Base-by-base conservation (phyloP, 495 filamentous ascomycete genomes). In the Trichoderma gamsii region DNA sequence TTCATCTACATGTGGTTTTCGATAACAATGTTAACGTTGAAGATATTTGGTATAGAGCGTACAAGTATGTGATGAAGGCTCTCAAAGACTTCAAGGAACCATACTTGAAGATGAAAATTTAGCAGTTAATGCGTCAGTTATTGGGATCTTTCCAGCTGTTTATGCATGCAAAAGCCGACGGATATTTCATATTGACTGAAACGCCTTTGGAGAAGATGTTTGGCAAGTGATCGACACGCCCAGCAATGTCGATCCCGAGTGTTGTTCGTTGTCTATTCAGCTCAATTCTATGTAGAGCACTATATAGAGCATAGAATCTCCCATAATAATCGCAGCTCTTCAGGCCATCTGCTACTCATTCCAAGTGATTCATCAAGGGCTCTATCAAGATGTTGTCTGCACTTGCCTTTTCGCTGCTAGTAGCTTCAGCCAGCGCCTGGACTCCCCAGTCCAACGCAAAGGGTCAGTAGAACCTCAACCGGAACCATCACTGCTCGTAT, bases 371-470 rank as follows among this genome's bases (percentile, higher is more conserved):
- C 4, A 4, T 38, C 35, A 38, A 38, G 35, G 35, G 12, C 43
- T 1, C 12, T 18, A 46, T 46, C 43, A 46, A 46, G 6, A 46
- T 46, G 56, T 21, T 63, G 56, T 63, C 56, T 13, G 56, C 56
- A 25, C 3, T 2, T 32, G 56, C 56, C 56, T 25, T 63, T 13
- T 63, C 43, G 18, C 12, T 46, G 7, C 43, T 63, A 3, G 11
- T 63, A 21, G 56, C 56, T 32, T 27, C 56, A 4, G 29, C 56
- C 56, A 63, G 21, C 21, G 56, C 56, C 21, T 63, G 56, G 56
- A 63, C 56, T 25, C 56, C 56, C 7, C 29, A 63, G 23, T 27
- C 56, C 8, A 46, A 46, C 18, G 43, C 43, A 46, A 63, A 32
- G 29, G 56, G 56, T 63, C 21, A 63, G 29, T 63, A 63, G 16